Conservation (phyloP, 2,329 filamentous ascomycete species). For the Trichoderma gracile region DNA sequence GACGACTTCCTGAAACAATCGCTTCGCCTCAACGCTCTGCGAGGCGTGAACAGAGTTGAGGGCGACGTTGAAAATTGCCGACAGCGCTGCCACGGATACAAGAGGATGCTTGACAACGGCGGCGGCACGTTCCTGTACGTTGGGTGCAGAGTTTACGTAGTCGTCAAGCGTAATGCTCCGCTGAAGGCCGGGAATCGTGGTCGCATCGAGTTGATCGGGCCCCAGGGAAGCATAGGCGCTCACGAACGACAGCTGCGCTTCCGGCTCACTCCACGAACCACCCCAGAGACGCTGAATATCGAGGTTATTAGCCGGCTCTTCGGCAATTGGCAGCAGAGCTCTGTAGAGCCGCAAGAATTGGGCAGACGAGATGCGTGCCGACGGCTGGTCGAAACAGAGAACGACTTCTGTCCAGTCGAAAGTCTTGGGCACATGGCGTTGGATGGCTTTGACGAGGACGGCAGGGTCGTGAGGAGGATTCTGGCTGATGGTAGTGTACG, state of each 20-base stretch:
- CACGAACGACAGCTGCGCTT: conserved; percentile 92
- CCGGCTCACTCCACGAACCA: conserved; percentile 79
- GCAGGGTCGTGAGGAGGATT: conserved; percentile 55
- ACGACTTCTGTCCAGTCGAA: conserved; percentile 74
- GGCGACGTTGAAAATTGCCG: conserved; percentile 65
- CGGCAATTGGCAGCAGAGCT: conserved; percentile 72
- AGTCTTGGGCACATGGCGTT: conserved; percentile 61
- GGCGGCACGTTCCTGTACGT: conserved; percentile 54
- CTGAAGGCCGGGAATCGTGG: conserved; percentile 78
- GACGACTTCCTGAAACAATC: conserved; percentile 66
- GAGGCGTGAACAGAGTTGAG: conserved; percentile 62
- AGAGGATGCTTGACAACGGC: conserved; percentile 79
- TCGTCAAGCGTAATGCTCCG: conserved; percentile 69
- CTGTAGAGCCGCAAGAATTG: conserved; percentile 84
- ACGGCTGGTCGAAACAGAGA: conserved; percentile 75
- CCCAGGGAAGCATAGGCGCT: conserved; percentile 79
- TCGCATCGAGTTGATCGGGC: conserved; percentile 76
- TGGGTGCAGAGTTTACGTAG: conserved; percentile 51
- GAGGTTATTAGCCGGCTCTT: conserved; percentile 52
- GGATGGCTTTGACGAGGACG: conserved; percentile 61
- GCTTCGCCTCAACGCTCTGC: conserved; percentile 62
- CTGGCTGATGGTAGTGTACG: conserved; percentile 63
- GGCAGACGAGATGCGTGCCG: conserved; percentile 70
- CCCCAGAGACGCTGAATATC: conserved; percentile 92
- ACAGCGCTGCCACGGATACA: conserved; percentile 82